Conservation (phyloP, 192 early-diverging fungal species). For the Entomortierella lignicola region DNA sequence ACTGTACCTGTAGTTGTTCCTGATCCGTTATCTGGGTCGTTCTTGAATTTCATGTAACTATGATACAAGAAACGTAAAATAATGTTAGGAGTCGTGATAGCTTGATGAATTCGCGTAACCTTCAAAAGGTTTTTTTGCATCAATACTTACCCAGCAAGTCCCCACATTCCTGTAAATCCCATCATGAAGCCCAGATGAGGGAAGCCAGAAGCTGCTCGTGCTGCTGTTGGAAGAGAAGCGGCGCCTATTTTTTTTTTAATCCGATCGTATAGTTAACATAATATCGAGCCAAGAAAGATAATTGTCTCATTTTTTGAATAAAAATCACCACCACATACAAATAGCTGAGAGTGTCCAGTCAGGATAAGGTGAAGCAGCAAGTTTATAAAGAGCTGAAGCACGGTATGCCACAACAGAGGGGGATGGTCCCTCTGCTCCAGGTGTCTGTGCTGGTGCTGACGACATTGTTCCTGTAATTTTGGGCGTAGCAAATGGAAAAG, state of each 20-base stretch:
- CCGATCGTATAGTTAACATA: background rate
- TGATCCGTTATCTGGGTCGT: slow-evolving; percentile 46
- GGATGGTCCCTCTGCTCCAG: background rate
- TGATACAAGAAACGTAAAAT: background rate
- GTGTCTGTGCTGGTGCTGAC: background rate
- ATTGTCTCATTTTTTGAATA: too few relatives aligned
- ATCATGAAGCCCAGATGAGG: slow-evolving; percentile 44
- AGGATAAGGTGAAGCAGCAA: slow-evolving; percentile 34
- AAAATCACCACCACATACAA: slow-evolving; percentile 11
- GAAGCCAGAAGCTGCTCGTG: slow-evolving; percentile 13
- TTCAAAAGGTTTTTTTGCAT: background rate
- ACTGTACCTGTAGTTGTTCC: slow-evolving; percentile 51
- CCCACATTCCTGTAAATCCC: slow-evolving; percentile 39
- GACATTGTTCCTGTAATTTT: background rate
- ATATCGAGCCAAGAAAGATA: background rate
- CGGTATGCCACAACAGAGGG: slow-evolving; percentile 26
- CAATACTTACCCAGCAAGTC: slow-evolving; percentile 31
- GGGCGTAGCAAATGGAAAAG: background rate
- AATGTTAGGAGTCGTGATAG: background rate
- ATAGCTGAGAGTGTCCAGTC: slow-evolving; percentile 50
- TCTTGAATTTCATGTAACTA: slow-evolving; percentile 49
- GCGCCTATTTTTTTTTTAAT: too few relatives aligned
- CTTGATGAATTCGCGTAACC: background rate
- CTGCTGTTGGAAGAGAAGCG: too few relatives aligned
- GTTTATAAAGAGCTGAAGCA: slow-evolving; percentile 25